phyloP scores from a whole-genome alignment of 1,284 basidiomycete genomes.

The Takashimella koratensis region DNA sequence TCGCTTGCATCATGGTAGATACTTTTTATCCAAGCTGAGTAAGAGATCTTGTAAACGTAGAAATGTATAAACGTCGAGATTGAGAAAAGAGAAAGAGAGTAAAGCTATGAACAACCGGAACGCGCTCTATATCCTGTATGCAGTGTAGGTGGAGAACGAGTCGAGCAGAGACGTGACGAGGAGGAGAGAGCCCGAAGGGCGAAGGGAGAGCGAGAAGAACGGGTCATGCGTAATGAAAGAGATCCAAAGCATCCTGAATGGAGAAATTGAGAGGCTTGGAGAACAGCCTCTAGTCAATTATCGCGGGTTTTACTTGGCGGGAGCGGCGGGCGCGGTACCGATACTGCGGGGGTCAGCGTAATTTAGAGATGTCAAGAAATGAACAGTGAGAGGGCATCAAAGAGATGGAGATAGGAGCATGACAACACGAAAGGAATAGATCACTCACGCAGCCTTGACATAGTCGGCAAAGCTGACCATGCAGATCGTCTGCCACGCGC shows the following conservation, averaged over 20 bases:
- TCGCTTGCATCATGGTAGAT: no score
- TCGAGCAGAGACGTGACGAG: neutral
- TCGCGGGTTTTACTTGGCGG: no score
- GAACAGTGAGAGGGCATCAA: neutral
- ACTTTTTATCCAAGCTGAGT: no score
- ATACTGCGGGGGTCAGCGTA: no score
- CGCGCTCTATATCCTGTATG: neutral
- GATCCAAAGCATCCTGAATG: neutral
- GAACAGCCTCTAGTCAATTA: no score
- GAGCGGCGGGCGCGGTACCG: no score
- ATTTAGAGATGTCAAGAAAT: neutral
- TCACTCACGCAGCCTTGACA: constrained; percentile 74
- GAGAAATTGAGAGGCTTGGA: no score
- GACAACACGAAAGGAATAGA: neutral
- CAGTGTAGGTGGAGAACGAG: neutral
- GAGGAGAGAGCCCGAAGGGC: neutral
- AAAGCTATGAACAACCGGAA: neutral
- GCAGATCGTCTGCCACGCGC: constrained; percentile 60
- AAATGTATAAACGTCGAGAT: no score
- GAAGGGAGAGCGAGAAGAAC: neutral
- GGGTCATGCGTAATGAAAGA: neutral
- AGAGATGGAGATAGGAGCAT: neutral
- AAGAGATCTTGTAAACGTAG: no score
- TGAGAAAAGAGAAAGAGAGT: neutral
- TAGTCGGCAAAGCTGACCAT: constrained; percentile 98